Conservation (phyloP, 768 basidiomycete genomes). For the Lentinula guzmanii region DNA sequence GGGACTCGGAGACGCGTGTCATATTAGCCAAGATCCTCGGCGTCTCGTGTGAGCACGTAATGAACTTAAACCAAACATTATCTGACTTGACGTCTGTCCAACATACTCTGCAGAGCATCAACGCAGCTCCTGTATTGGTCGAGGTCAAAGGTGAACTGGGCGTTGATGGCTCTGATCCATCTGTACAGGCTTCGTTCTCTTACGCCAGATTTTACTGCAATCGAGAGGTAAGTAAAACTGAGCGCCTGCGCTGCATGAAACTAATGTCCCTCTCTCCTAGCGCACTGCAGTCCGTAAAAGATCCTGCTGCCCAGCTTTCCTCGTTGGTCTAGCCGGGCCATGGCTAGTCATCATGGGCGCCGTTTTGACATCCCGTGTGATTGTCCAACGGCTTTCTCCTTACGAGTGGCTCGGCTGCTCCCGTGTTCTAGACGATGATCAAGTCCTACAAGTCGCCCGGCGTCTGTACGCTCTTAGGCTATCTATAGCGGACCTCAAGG, state of each 20-base stretch:
- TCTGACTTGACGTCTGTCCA: not conserved
- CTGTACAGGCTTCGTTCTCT: slow-evolving; percentile 15
- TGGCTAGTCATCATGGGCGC: slow-evolving; percentile 27
- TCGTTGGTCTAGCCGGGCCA: slow-evolving; percentile 26
- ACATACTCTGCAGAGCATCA: not conserved
- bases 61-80: not conserved
- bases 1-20: not conserved
- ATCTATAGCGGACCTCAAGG: slow-evolving; percentile 8
- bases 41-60: not conserved
- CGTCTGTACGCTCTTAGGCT: slow-evolving; percentile 19
- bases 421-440: slow-evolving; percentile 14
- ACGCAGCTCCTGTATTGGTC: not conserved
- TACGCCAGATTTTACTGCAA: slow-evolving; percentile 9
- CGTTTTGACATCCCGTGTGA: slow-evolving; percentile 15
- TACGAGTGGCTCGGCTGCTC: slow-evolving; percentile 22
- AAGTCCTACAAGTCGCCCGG: slow-evolving; percentile 13
- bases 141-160: slow-evolving; percentile 15
- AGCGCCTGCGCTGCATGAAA: not conserved
- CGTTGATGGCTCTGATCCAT: slow-evolving; percentile 16
- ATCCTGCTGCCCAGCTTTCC: slow-evolving; percentile 24
- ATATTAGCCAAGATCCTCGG: not conserved
- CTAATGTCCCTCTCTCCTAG: slow-evolving; percentile 10
- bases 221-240: slow-evolving; percentile 1
- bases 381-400: slow-evolving; percentile 28
- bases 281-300: slow-evolving; percentile 5